Evolutionary conservation across 495 filamentous ascomycete genomes (phyloP).

Genomic region (Penicillium longicatenatum): DNA sequence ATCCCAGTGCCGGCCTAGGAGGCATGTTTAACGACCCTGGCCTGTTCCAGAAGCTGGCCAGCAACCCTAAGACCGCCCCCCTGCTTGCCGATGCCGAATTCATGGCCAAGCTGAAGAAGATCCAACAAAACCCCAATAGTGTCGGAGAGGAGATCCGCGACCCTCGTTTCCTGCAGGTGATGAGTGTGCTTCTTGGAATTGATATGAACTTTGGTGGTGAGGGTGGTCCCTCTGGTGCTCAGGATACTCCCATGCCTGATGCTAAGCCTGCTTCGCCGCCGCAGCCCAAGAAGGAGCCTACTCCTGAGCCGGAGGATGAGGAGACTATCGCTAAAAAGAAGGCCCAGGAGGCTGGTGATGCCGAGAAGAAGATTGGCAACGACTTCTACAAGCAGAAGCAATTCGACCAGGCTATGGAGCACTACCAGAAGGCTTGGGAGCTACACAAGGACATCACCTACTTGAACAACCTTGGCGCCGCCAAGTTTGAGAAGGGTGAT

Average conservation of each 20-base stretch:
- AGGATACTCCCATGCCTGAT: conserved; percentile 82
- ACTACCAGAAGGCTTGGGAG: conserved; percentile 96
- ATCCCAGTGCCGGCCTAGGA: conserved; percentile 75
- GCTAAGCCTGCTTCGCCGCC: conserved; percentile 52
- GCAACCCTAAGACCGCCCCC: conserved; percentile 88
- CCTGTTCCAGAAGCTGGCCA: conserved; percentile 84
- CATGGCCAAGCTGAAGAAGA: conserved; percentile 82
- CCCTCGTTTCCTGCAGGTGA: conserved; percentile 88
- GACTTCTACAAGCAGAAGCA: conserved; percentile 97
- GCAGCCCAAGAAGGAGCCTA: conserved; percentile 57
- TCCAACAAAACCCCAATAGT: conserved; percentile 78
- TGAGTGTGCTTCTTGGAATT: conserved; percentile 90
- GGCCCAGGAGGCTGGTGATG: conserved; percentile 89
- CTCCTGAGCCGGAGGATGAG: conserved; percentile 69
- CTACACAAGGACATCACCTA: conserved; percentile 95
- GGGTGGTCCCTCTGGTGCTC: conserved; percentile 51
- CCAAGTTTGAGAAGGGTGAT: conserved; percentile 94
- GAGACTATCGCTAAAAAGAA: conserved; percentile 80
- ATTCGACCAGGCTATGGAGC: conserved; percentile 90
- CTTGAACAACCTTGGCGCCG: conserved; percentile 92
- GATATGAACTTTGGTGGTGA: conserved; percentile 83
- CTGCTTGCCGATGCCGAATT: conserved; percentile 83
- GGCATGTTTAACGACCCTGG: conserved; percentile 92
- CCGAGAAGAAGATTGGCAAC: conserved; percentile 92
- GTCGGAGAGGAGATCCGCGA: conserved; percentile 81